Base-by-base conservation (phyloP, 768 basidiomycete species). In the Agrocybe chaxingu region DNA sequence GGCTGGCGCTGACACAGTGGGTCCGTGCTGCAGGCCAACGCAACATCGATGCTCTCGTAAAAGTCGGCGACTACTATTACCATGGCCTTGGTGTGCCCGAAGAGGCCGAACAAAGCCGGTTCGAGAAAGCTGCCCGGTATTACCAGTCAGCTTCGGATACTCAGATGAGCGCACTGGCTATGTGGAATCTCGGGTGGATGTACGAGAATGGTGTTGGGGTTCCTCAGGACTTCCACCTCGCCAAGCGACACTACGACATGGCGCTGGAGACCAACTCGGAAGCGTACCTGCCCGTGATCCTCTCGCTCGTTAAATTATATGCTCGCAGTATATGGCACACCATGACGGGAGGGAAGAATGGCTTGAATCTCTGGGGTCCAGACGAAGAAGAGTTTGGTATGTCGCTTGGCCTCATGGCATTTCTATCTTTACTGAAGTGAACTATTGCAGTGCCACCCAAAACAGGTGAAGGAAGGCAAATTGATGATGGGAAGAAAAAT, bases 111-210 rank as follows among this genome's bases (percentile, higher is more conserved):
- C 60, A 72, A 1, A 61, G 74, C 13, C 80, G 89, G 12, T 83
- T 84, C 64, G 94, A 96, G 65, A 93, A 93, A 58, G 97, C 97
- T 0, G 94, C 90, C 0, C 82, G 86, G 24, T 98, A 91, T 63
- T 99, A 99, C 61, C 93, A 91, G 62, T 88, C 90, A 30, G 97
- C 97, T 3, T 92, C 91, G 2, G 92, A 94, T 56, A 95, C 92
- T 2, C 91, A 95, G 53, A 58, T 88, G 59, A 97, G 93, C 58
- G 93, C 97, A 1, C 74, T 98, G 55, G 94, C 97, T 1, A 92
- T 97, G 85, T 98, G 93, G 93, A 97, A 98, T 62, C 71, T 98
- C 8, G 97, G 96, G 1, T 98, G 92, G 91, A 98, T 98, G 97
- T 98, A 98, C 66, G 96, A 98, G 70, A 92, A 93, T 59, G 97